A percentile compares a stretch with the other conserved stretches of the same genome.
These are phyloP conservation scores for Pulveroboletus sp. DNA, from an alignment of 1,284 basidiomycete genomes.

Conservation along the genomic window DNA sequence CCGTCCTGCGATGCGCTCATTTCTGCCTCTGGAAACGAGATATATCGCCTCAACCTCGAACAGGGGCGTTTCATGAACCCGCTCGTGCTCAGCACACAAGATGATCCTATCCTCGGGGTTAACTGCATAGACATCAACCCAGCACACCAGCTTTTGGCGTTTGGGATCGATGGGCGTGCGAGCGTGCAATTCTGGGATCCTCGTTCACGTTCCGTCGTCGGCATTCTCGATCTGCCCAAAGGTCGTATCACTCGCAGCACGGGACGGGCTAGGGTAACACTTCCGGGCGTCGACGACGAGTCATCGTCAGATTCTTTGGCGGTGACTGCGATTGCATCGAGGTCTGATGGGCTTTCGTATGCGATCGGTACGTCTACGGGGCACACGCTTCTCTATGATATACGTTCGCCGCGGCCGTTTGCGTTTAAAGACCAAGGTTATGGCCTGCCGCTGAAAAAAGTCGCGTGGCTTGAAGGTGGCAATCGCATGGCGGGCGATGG, in stretches of 20 bases:
- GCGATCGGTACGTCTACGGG: conserved; percentile 95
- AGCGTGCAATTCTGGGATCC: conserved; percentile 97
- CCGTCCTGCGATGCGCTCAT: conserved; percentile 82
- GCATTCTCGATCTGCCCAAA: conserved; percentile 75
- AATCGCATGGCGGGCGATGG: conserved; percentile 83
- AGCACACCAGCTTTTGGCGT: conserved; percentile 87
- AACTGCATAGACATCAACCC: conserved; percentile 94
- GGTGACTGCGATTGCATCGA: conserved; percentile 83
- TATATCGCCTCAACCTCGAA: conserved; percentile 94
- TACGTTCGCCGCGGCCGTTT: conserved; percentile 82
- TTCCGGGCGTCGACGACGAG: conserved; percentile 48
- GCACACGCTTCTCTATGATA: conserved; percentile 93
- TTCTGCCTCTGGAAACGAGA: conserved; percentile 78
- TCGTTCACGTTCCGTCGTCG: conserved; percentile 78
- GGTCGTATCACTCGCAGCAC: conserved; percentile 54
- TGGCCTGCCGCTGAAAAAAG: conserved; percentile 85
- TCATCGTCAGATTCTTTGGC: conserved; percentile 47
- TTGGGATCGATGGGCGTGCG: conserved; percentile 84
- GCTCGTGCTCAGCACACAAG: conserved; percentile 54
- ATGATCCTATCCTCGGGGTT: conserved; percentile 72
- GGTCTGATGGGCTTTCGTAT: conserved; percentile 87
- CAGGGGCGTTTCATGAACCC: conserved; percentile 92
- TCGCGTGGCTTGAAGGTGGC: conserved; percentile 90
- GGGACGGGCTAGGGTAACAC: conserved; percentile 33
- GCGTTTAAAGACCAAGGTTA: conserved; percentile 97